Percentiles rank a stretch among this genome's conserved stretches.
Evolutionary conservation across 306 rosid genomes (phyloP).

Genomic region (cucumber (Cucumis sativus)): Cucumber_9930_V3 NC_026656.2:17181001-17181500

Average conservation of each 20-base stretch:
- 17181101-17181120: conserved; percentile 52
- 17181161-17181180: conserved; percentile 61
- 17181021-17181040: background rate
- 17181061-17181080: conserved; percentile 34
- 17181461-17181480: conserved; percentile 41
- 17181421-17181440: conserved; percentile 53
- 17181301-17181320: background rate
- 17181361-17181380: conserved; percentile 55
- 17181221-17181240: background rate
- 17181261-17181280: background rate
- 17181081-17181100: conserved; percentile 56
- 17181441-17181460: conserved; percentile 58
- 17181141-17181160: conserved; percentile 41
- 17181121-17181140: conserved; percentile 29
- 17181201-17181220: background rate
- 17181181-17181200: background rate
- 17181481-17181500: background rate
- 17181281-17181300: background rate
- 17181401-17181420: conserved; percentile 85
- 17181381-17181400: conserved; percentile 87
- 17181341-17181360: conserved; percentile 90
- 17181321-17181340: conserved; percentile 48
- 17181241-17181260: background rate
- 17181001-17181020: background rate
- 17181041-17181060: background rate